Evolutionary conservation across 176 grass and related monocot genomes (phyloP).

Genomic region (Oryza glaberrima): DNA sequence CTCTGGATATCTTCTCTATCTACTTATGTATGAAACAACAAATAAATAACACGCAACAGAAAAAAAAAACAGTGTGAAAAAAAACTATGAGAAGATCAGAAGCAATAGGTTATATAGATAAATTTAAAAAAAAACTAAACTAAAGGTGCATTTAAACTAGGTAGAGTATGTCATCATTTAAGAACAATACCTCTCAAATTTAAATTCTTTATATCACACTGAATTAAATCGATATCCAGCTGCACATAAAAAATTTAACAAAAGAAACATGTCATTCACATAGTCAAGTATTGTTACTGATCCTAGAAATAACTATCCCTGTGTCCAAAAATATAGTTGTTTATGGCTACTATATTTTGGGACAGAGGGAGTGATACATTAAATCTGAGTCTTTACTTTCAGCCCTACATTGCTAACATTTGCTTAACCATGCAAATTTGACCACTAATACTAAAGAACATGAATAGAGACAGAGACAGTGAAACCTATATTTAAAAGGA

Average conservation of each 20-base stretch:
- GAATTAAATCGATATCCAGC: slow-evolving; percentile 91
- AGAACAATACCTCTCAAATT: slow-evolving; percentile 68
- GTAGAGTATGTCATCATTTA: slow-evolving; percentile 6
- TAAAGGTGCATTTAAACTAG: background rate
- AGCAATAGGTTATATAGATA: background rate
- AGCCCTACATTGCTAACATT: background rate
- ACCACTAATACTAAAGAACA: background rate
- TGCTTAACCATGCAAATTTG: slow-evolving; percentile 18
- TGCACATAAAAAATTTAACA: slow-evolving; percentile 67
- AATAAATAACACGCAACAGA: background rate
- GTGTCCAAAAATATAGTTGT: too few relatives aligned
- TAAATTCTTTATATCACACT: slow-evolving; percentile 83
- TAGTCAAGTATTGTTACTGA: background rate
- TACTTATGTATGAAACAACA: background rate
- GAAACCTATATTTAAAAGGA: background rate
- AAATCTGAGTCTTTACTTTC: slow-evolving; percentile 20
- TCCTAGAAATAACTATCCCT: slow-evolving; percentile 4
- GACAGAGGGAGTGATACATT: background rate
- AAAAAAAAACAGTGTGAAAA: background rate
- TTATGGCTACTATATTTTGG: too few relatives aligned
- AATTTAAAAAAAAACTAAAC: background rate
- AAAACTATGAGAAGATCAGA: background rate
- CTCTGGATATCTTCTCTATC: background rate
- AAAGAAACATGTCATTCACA: slow-evolving; percentile 37
- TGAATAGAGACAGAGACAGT: background rate